A percentile compares a stretch with the other conserved stretches of the same genome.
phyloP scores from a whole-genome alignment of 441 rosid genomes.

The Populus hybrid region DNA sequence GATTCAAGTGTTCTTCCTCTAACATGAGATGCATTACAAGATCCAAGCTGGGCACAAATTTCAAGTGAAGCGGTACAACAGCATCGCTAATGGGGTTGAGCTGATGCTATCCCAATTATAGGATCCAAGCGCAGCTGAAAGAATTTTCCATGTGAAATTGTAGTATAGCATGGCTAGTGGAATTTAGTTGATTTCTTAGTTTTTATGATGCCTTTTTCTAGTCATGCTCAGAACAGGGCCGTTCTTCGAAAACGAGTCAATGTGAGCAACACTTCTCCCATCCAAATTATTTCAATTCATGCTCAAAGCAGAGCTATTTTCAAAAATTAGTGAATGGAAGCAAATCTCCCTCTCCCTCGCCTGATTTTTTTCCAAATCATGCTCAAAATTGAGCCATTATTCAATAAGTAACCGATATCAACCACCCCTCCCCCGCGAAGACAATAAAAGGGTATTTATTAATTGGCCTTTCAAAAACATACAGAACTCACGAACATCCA shows the following conservation, averaged over 20 bases:
- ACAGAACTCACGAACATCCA: not conserved
- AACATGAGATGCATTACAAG: slow-evolving; percentile 28
- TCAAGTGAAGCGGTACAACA: not conserved
- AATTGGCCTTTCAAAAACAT: not conserved
- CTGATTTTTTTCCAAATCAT: not conserved
- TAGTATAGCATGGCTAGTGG: slow-evolving; percentile 17
- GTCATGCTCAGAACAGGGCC: slow-evolving; percentile 47
- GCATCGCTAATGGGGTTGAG: not conserved
- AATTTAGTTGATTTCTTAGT: slow-evolving; percentile 27
- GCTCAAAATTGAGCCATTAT: not conserved
- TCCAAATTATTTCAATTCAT: slow-evolving; percentile 40
- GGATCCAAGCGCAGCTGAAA: slow-evolving; percentile 21
- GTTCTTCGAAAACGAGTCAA: slow-evolving; percentile 26
- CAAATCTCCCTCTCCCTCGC: not conserved
- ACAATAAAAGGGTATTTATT: not conserved
- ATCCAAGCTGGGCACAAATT: not conserved
- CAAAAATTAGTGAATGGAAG: slow-evolving; percentile 10
- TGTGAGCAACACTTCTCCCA: not conserved
- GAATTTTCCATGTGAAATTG: slow-evolving; percentile 20
- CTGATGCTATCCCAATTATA: slow-evolving; percentile 4
- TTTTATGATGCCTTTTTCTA: slow-evolving; percentile 27
- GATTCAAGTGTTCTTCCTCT: slow-evolving; percentile 40
- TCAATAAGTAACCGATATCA: not conserved
- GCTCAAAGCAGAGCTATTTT: slow-evolving; percentile 46
- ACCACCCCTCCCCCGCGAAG: not conserved